Base-by-base conservation (phyloP, 768 basidiomycete species). In the Calocybe indica region DNA sequence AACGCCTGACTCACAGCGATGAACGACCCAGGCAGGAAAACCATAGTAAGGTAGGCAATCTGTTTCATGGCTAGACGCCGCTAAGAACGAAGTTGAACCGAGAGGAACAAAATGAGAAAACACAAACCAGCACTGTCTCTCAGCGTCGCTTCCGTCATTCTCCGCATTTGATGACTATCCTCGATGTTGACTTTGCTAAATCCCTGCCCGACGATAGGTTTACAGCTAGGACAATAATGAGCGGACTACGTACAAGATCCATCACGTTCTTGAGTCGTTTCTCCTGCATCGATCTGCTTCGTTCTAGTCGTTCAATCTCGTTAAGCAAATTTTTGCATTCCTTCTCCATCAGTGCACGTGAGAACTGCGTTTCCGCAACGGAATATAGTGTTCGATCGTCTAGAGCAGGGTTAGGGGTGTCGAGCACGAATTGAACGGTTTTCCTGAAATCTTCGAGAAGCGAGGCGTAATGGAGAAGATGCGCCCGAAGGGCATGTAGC, bases 31-130 rank as follows among this genome's bases (percentile, higher is more conserved):
- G 82, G 82, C 7, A 83, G 62, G 58, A 82, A 83, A 12, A 80
- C 56, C 78, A 82, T 82, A 0, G 80, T 78, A 1, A 83, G 61
- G 50, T 80, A 80, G 0, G 78, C 71, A 31, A 83, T 73, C 45
- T 79, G 68, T 48, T 75, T 75, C 68, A 76, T 74, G 12, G 72
- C 74, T 69, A 43, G 14, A 13, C 22, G 22, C 22, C 22, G 22
- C 4, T 14, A 31, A 33, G 41, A 29, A 37, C 10, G 40, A 7
- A 14, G 36, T 34, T 29, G 37, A 10, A 49, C 33, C 40, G n/a
- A 44, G 42, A 10, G 44, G 15, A 2, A 6, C 40, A 12, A 8
- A 15, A 6, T n/a, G 8, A 40, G 3, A 1, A 35, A 7, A 29
- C 29, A 50, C 64, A 32, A 45, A 70, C 70, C 67, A 49, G 71